These are phyloP conservation scores for Psilocybe cubensis DNA, from an alignment of 768 basidiomycete genomes.

Conservation along the genomic window DNA sequence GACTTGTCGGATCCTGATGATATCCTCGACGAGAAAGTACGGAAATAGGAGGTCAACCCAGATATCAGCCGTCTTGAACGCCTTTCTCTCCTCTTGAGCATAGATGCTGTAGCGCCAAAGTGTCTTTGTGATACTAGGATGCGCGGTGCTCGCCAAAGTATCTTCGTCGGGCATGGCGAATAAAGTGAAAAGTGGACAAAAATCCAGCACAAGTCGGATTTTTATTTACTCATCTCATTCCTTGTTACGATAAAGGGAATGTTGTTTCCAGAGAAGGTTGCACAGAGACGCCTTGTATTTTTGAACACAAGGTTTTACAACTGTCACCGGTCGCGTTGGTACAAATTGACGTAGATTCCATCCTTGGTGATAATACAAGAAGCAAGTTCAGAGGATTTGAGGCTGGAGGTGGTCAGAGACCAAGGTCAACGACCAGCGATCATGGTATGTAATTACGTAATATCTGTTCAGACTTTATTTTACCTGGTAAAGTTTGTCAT, in stretches of 20 bases:
- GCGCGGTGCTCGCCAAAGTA: neutral
- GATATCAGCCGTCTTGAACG: slow-evolving; percentile 36
- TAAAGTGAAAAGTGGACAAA: neutral
- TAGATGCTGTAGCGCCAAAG: slow-evolving; percentile 13
- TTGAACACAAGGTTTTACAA: slow-evolving; percentile 46
- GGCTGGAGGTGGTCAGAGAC: neutral
- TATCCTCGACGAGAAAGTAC: slow-evolving; percentile 47
- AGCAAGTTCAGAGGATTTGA: neutral
- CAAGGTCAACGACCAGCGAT: neutral
- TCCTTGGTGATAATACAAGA: neutral
- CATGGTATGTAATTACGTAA: too few relatives aligned
- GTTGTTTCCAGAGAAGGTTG: neutral
- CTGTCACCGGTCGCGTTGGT: too few relatives aligned
- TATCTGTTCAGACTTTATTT: too few relatives aligned
- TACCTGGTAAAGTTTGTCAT: too few relatives aligned
- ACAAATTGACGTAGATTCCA: too few relatives aligned
- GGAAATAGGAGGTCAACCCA: slow-evolving; percentile 47
- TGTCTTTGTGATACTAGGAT: neutral
- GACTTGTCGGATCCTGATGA: slow-evolving; percentile 49
- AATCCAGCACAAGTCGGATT: slow-evolving; percentile 14
- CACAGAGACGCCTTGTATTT: neutral
- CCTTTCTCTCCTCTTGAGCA: slow-evolving; percentile 24
- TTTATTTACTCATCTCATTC: slow-evolving; percentile 1
- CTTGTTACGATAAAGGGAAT: slow-evolving; percentile 13
- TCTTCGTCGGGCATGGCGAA: neutral